Evolutionary conservation across 306 rosid genomes (phyloP), one percentile per base, ranked within the genome.

Genomic region (Chamaecrista fasciculata): DNA sequence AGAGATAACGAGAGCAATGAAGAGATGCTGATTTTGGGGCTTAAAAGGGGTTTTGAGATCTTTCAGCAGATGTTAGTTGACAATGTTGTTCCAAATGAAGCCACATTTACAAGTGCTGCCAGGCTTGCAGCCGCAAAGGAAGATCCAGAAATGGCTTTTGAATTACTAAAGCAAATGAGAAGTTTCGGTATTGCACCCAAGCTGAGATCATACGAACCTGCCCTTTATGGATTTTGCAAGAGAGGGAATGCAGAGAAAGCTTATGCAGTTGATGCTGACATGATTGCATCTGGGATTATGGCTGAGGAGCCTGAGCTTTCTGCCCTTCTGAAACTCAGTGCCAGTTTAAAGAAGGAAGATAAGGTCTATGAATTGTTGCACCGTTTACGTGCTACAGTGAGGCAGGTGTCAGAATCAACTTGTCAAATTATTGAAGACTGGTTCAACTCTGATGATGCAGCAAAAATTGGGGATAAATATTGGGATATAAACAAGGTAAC

Each of bases 141-240:
- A 28, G 95, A 91, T 31, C 95, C 96, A 0, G 87, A 89, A 16
- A 91, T 85, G 96, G 99, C 97, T 21, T 95, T 91, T 63, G 86
- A 81, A 56, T 75, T 91, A 78, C 83, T 89, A 34, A 87, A 78
- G 82, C 86, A 75, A 65, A 90, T 94, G 98, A 86, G 87, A 63
- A 71, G 37, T 64, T 73, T 56, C 10, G 88, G 77, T 4, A 81
- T 91, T 56, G 66, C 44, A 0, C 97, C 96, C 12, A 91, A 66
- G 80, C 74, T 95, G 79, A 87, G 99, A 69, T 91, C 97, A 0
- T 95, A 87, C 46, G 96, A 76, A n/a, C 99, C 99, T 7, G 87
- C 92, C 26, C 69, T 95, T 48, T 84, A 57, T 80, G 97, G 95
- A 8, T 95, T 95, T 68, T 89, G 96, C 74, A 80, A 77, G 80